Evolutionary conservation across 352 stramenopile genomes (phyloP).

Genomic region (Hyphochytrium catenoides): DNA sequence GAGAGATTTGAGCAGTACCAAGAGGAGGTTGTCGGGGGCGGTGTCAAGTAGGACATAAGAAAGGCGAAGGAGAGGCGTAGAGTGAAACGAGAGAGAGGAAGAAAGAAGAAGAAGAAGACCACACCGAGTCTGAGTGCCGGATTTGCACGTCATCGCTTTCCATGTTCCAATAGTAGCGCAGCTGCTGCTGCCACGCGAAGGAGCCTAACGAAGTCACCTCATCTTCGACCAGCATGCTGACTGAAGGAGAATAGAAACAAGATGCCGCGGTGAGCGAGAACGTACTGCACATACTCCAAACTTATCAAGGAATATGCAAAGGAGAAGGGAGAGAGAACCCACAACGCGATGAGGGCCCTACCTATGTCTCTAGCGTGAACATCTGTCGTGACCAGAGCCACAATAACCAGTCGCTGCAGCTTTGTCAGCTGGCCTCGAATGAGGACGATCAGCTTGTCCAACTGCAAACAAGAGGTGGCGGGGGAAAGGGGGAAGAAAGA

Average conservation of each 20-base stretch:
- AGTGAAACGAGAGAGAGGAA: too few species aligned
- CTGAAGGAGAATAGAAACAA: too few species aligned
- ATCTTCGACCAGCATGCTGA: constrained; percentile 35
- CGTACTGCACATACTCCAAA: too few species aligned
- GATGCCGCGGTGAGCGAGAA: too few species aligned
- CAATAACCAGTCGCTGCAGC: constrained; percentile 71
- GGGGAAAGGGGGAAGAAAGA: too few species aligned
- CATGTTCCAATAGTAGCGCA: constrained; percentile 77
- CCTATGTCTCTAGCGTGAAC: constrained; percentile 68
- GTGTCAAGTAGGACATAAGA: too few species aligned
- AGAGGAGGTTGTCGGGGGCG: constrained; percentile 3
- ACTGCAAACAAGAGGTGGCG: too few species aligned
- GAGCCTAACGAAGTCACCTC: constrained; percentile 40
- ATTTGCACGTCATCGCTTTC: constrained; percentile 68
- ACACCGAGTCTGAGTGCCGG: constrained; percentile 51
- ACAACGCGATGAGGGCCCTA: background rate
- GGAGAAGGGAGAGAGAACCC: background rate
- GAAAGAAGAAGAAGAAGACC: too few species aligned
- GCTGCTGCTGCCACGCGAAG: constrained; percentile 83
- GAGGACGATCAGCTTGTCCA: constrained; percentile 74
- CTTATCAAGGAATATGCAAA: too few species aligned
- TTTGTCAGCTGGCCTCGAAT: constrained; percentile 64
- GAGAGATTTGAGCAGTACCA: constrained; percentile 8
- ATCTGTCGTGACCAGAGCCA: constrained; percentile 74
- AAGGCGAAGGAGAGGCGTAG: too few species aligned